Evolutionary conservation across 192 early-diverging fungal species (phyloP).

Genomic region (Backusella tuberculispora): DNA sequence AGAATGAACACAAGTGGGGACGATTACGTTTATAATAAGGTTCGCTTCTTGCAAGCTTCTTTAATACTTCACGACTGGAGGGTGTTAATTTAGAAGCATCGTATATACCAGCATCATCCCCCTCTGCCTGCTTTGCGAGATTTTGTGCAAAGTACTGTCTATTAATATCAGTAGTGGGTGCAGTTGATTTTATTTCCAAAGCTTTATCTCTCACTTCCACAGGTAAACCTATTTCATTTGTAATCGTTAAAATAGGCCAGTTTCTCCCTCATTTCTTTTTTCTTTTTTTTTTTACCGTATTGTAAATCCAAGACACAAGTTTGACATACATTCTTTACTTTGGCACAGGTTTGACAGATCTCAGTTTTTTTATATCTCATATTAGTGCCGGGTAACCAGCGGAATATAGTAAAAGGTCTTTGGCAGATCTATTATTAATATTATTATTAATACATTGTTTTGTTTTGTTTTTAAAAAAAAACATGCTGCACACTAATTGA

Average conservation of each 20-base stretch:
- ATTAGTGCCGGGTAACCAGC: conserved; percentile 93
- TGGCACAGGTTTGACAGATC: conserved; percentile 96
- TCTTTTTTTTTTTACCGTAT: conserved; percentile 54
- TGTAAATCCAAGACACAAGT: conserved; percentile 97
- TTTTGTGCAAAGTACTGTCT: conserved; percentile 86
- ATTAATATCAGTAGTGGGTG: conserved; percentile 88
- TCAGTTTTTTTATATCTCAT: conserved; percentile 99
- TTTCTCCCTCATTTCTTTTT: no score
- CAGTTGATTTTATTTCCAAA: conserved; percentile 71
- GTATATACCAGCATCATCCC: conserved; percentile 56
- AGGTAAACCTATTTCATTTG: conserved; percentile 65
- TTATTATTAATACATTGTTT: background rate
- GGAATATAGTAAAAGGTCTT: conserved; percentile 94
- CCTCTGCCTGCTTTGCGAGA: conserved; percentile 63
- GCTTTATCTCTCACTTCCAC: conserved; percentile 93
- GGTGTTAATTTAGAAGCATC: conserved; percentile 72
- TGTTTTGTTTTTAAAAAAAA: background rate
- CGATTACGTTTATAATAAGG: conserved; percentile 93
- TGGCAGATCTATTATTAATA: conserved; percentile 64
- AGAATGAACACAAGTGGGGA: conserved; percentile 95
- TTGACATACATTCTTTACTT: conserved; percentile 98
- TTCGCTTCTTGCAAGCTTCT: conserved; percentile 79
- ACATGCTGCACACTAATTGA: background rate
- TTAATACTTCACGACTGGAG: conserved; percentile 74
- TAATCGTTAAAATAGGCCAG: no score